Evolutionary conservation across 208 protist species (phyloP), one percentile per base, ranked within the genome.

Genomic region (Endotrypanum monterogeii): DNA sequence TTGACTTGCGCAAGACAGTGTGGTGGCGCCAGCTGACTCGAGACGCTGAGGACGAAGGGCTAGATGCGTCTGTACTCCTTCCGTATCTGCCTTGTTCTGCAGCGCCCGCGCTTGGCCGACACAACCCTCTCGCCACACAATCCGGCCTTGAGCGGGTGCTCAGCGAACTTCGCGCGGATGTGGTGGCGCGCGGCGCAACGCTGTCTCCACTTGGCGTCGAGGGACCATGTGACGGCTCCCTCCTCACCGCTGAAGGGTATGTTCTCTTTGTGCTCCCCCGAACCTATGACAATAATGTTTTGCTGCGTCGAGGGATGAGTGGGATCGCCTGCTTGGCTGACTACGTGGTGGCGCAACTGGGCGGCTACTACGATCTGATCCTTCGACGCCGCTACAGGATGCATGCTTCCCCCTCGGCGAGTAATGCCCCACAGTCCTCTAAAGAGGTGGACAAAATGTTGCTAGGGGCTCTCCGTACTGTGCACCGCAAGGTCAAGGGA

Each of bases 321-420:
- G 46, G 8, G 37, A 14, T 20, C 18, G 52, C 51, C 25, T 74
- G 66, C 55, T 74, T 57, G 71, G 81, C 69, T 14, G 89, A 94
- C 57, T 81, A 61, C 69, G 84, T 92, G 14, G 77, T 86, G 1
- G 52, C 79, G 50, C 79, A 86, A 67, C 71, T 89, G 30, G 86
- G 90, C 56, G 90, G 87, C 18, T 79, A 86, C 25, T 95, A 93
- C 73, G 83, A 88, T 50, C 67, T 91, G 6, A 71, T 95, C 11
- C 66, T 93, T 39, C 81, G 78, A 3, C 79, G 85, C 1, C 77
- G 82, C 30, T 84, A 86, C 61, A 66, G 70, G n/a, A 48, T 74
- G 48, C 57, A 74, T 25, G 9, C 32, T 20, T 39, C 63, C 58
- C 52, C 44, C n/a, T 54, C 16, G n/a, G 5, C 44, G 25, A 68